phyloP scores from a whole-genome alignment of 2,329 filamentous ascomycete species.

The Didymella arachidicola region DNA sequence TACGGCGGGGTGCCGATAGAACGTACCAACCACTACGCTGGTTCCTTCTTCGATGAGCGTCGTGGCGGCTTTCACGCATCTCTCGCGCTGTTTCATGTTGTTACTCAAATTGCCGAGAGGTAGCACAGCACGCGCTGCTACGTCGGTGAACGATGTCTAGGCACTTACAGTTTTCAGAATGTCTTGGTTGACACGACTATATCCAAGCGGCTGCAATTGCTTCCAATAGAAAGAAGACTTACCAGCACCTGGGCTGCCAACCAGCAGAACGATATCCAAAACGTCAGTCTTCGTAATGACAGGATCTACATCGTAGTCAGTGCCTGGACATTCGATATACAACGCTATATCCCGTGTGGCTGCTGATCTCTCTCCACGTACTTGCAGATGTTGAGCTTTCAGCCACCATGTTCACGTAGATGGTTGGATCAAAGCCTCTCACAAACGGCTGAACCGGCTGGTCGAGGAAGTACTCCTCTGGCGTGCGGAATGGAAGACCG shows the following conservation, averaged over 20 bases:
- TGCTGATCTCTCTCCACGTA: conserved; percentile 37
- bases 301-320: conserved; percentile 38
- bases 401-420: conserved; percentile 38
- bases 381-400: conserved; percentile 41
- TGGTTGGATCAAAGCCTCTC: conserved; percentile 74
- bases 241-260: conserved; percentile 86
- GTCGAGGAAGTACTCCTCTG: conserved; percentile 88
- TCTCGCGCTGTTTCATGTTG: conserved; percentile 60
- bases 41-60: conserved; percentile 69
- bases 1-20: conserved; percentile 26
- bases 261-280: conserved; percentile 82
- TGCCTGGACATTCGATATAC: conserved; percentile 16
- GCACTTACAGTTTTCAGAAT: conserved; percentile 72
- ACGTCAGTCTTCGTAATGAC: conserved; percentile 67
- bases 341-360: conserved; percentile 22
- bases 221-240: conserved; percentile 92
- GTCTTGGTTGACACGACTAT: conserved; percentile 90
- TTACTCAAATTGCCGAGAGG: conserved; percentile 42
- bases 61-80: conserved; percentile 74
- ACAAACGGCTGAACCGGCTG: conserved; percentile 70
- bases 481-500: conserved; percentile 80
- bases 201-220: conserved; percentile 77
- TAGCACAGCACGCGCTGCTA: conserved; percentile 37
- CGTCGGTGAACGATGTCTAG: conserved; percentile 15
- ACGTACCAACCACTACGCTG: conserved; percentile 80